These are phyloP conservation scores for Tetrapisispora fleetii DNA, from an alignment of 805 yeast species.

Conservation along the genomic window DNA sequence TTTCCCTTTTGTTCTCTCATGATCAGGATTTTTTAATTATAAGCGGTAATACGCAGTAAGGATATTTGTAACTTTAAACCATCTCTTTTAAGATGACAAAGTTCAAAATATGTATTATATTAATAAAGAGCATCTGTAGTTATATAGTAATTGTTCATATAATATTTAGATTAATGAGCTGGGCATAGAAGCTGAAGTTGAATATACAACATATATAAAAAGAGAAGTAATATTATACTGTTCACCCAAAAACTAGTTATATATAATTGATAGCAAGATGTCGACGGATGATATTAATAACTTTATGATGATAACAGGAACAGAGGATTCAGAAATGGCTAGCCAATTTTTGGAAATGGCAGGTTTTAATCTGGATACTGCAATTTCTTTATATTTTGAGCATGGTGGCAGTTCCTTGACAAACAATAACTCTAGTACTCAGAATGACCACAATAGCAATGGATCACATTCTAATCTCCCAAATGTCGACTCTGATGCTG, in stretches of 20 bases:
- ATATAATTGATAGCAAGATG: conserved; percentile 7
- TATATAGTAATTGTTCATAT: no score
- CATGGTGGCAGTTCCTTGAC: conserved; percentile 33
- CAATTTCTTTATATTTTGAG: conserved; percentile 77
- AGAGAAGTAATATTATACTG: no score
- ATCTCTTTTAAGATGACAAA: no score
- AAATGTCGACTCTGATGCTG: conserved; percentile 35
- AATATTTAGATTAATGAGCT: no score
- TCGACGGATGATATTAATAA: conserved; percentile 49
- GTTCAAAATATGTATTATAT: no score
- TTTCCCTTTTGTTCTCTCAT: not conserved
- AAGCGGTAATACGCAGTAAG: not conserved
- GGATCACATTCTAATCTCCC: conserved; percentile 3
- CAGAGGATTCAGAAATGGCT: conserved; percentile 58
- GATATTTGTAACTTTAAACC: not conserved
- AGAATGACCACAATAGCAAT: not conserved
- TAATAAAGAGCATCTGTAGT: no score
- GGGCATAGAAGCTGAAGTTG: no score
- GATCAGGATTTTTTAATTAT: not conserved
- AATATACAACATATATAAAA: no score
- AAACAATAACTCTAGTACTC: conserved; percentile 5
- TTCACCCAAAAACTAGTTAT: no score
- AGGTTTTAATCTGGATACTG: conserved; percentile 68
- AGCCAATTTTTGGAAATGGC: conserved; percentile 69
- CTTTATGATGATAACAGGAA: conserved; percentile 78